A percentile compares a stretch with the other conserved stretches of the same genome.
phyloP scores from a whole-genome alignment of 2,329 filamentous ascomycete species.

The Thielaviopsis ethacetica region DNA sequence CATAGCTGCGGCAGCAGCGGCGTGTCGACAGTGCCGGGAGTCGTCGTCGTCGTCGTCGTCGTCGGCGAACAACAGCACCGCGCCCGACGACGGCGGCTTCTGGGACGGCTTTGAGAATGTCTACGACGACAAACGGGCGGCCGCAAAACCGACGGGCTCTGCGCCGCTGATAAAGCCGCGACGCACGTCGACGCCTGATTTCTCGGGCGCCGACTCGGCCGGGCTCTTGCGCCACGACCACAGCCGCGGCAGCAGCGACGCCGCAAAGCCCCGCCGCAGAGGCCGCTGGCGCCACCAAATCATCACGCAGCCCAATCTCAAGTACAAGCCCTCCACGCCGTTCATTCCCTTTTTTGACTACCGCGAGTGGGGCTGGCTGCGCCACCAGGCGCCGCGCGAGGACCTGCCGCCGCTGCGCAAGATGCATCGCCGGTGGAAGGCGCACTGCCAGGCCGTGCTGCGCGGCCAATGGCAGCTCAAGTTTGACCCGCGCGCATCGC shows the following conservation, averaged over 20 bases:
- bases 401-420: background rate
- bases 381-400: constrained; percentile 7
- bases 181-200: too few relatives aligned
- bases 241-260: too few relatives aligned
- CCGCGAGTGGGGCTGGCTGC: constrained; percentile 11
- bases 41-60: background rate
- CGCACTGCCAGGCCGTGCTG: constrained; percentile 5
- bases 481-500: background rate
- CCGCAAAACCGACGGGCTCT: background rate
- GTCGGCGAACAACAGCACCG: background rate
- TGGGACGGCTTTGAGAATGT: constrained; percentile 2
- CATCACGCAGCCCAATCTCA: background rate
- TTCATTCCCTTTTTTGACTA: constrained; percentile 11
- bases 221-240: background rate
- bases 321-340: background rate
- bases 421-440: constrained; percentile 12
- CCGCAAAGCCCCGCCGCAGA: background rate
- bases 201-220: background rate
- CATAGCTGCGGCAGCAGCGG: background rate
- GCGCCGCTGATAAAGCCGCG: too few relatives aligned
- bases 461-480: background rate
- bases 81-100: background rate
- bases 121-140: background rate
- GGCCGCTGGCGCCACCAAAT: constrained; percentile 5
- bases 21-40: background rate